Conservation (phyloP, 352 stramenopile genomes). For the Phytopythium mirpurense region DNA sequence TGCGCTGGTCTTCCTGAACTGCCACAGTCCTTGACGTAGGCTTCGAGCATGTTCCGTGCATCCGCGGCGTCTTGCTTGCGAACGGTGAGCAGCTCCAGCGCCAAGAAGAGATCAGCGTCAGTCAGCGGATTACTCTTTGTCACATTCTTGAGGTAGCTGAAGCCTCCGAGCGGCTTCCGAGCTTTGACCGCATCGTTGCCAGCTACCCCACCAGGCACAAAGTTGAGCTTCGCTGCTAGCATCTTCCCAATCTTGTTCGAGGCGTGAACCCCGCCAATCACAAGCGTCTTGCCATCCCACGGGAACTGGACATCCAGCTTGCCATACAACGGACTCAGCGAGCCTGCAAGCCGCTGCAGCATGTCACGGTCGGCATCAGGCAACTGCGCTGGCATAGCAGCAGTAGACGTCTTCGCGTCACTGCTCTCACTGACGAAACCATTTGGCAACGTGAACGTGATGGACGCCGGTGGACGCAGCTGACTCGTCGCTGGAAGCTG, state of each 20-base stretch:
- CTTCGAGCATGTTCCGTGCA: conserved; percentile 20
- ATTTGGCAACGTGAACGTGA: not conserved
- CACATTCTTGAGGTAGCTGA: conserved; percentile 44
- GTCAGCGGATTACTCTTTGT: conserved; percentile 35
- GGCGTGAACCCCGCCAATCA: conserved; percentile 18
- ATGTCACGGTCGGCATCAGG: conserved; percentile 14
- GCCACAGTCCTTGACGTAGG: conserved; percentile 27
- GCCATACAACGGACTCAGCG: conserved; percentile 23
- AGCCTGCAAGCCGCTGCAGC: conserved; percentile 15
- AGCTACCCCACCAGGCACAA: conserved; percentile 9
- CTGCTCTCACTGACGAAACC: not conserved
- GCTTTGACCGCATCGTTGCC: not conserved
- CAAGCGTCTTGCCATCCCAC: conserved; percentile 42
- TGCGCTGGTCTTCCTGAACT: conserved; percentile 21
- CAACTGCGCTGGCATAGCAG: not conserved
- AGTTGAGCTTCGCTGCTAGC: conserved; percentile 38
- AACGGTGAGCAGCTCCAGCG: conserved; percentile 49
- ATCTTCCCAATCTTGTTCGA: conserved; percentile 35
- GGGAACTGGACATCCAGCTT: conserved; percentile 30
- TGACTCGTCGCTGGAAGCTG: conserved; percentile 17
- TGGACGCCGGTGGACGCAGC: not conserved
- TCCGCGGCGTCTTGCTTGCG: conserved; percentile 30
- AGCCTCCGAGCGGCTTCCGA: conserved; percentile 42
- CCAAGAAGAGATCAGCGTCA: conserved; percentile 44
- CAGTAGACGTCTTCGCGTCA: not conserved